Conservation (phyloP, 495 filamentous ascomycete genomes). For the Echria macrotheca region DNA sequence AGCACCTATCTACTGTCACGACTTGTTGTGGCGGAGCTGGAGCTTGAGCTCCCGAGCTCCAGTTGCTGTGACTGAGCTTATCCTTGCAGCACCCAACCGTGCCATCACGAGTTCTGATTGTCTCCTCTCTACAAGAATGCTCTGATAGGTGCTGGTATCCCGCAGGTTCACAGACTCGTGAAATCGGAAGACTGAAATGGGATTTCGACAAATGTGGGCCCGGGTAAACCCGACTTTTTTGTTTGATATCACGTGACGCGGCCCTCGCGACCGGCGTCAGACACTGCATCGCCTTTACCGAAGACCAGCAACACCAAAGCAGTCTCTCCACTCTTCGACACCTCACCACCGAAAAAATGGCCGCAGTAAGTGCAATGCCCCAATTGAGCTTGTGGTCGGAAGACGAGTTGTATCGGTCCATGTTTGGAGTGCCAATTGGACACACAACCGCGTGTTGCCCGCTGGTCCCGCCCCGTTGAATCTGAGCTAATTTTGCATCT, state of each 20-base stretch:
- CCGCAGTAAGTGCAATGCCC: constrained; percentile 62
- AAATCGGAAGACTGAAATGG: no score
- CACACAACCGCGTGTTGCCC: neutral
- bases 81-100: no score
- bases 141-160: no score
- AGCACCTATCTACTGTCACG: no score
- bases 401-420: neutral
- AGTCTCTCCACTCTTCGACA: constrained; percentile 41
- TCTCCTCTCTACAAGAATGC: no score
- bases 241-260: constrained; percentile 31
- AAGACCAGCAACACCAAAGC: constrained; percentile 33
- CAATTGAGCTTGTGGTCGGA: constrained; percentile 15
- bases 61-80: no score
- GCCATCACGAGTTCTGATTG: no score
- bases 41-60: no score
- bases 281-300: constrained; percentile 27
- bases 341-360: constrained; percentile 69
- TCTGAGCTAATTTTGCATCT: constrained; percentile 47
- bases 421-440: constrained; percentile 1
- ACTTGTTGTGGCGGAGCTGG: no score
- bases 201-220: neutral
- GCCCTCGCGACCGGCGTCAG: constrained; percentile 14
- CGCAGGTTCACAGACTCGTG: no score
- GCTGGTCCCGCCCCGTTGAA: neutral
- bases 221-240: neutral